phyloP scores from a whole-genome alignment of 2,329 filamentous ascomycete genomes.

The Penicillium carneum region DNA sequence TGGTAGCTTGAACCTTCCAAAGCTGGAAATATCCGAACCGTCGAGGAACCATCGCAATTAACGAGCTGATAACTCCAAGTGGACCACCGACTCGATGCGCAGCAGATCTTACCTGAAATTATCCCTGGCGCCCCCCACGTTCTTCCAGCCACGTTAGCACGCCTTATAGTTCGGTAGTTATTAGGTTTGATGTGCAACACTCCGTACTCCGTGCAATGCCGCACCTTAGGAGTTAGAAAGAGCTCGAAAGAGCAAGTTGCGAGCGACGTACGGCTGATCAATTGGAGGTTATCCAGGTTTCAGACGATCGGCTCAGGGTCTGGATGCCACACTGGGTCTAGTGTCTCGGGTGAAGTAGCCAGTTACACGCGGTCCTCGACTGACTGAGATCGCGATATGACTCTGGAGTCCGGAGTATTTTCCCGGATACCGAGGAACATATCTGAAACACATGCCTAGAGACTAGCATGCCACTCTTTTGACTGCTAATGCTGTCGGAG shows the following conservation, averaged over 20 bases:
- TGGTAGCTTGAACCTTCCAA: not conserved
- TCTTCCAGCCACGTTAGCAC: conserved; percentile 19
- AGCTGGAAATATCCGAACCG: not conserved
- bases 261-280: conserved; percentile 8
- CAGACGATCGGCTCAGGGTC: conserved; percentile 6
- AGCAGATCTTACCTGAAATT: conserved; percentile 31
- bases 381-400: conserved; percentile 13
- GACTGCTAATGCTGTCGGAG: not conserved
- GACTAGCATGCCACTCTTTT: not conserved
- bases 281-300: conserved; percentile 1
- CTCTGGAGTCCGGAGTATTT: conserved; percentile 22
- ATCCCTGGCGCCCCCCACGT: conserved; percentile 13
- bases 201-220: not conserved
- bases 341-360: conserved; percentile 16
- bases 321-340: conserved; percentile 20
- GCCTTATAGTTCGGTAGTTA: not conserved
- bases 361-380: conserved; percentile 8
- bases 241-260: conserved; percentile 6
- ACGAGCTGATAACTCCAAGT: conserved; percentile 7
- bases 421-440: conserved; percentile 21
- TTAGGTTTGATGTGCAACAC: not conserved
- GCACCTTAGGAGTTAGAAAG: too few relatives aligned
- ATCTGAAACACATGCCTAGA: conserved; percentile 12
- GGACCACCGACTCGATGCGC: conserved; percentile 16
- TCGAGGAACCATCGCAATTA: not conserved